phyloP scores from a whole-genome alignment of 2,329 filamentous ascomycete species.

The Anthostomella pinea region DNA sequence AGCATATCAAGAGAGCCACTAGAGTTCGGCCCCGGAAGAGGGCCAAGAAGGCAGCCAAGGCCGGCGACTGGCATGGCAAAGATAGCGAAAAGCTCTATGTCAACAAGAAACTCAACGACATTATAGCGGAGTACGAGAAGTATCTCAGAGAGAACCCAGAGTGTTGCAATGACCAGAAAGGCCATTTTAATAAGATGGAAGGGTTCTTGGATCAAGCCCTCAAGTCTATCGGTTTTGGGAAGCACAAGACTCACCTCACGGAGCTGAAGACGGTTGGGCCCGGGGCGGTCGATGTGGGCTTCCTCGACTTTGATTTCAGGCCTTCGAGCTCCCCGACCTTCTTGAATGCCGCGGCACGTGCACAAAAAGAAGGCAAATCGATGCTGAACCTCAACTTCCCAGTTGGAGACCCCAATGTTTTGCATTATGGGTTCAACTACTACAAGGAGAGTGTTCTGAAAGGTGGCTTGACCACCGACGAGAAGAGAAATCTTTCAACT shows the following conservation, averaged over 20 bases:
- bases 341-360: conserved; percentile 2
- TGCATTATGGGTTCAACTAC: conserved; percentile 5
- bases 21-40: conserved; percentile 6
- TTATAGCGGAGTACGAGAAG: conserved; percentile 7
- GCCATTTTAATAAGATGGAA: background rate
- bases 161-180: conserved; percentile 1
- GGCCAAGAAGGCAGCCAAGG: no score
- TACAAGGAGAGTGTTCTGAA: conserved; percentile 11
- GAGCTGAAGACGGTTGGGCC: no score
- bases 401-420: background rate
- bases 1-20: background rate
- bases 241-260: no score
- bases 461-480: conserved; percentile 8
- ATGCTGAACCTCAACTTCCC: no score
- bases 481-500: background rate
- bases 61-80: no score
- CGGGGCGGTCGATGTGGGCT: conserved; percentile 4
- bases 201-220: conserved; percentile 5
- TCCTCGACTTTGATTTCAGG: background rate
- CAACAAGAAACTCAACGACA: background rate
- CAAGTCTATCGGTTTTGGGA: no score
- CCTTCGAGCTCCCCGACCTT: background rate
- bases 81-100: no score
- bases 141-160: conserved; percentile 7
- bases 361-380: background rate